Evolutionary conservation across 2,329 filamentous ascomycete species (phyloP), one percentile per base, ranked within the genome.

Genomic region (Pseudogymnoascus sp.): DNA sequence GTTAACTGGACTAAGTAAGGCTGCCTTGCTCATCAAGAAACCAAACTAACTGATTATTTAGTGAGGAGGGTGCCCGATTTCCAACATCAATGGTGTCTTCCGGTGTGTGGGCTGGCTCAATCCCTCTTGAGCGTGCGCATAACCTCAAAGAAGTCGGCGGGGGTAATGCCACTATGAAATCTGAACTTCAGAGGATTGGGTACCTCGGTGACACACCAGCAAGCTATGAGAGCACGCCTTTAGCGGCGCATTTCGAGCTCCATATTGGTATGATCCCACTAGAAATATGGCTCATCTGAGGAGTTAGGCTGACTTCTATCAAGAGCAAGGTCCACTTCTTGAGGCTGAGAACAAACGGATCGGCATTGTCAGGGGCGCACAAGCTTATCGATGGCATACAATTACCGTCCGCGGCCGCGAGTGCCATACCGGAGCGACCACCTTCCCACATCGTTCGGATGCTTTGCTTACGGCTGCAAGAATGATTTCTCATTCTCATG

Each of bases 51-150:
- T n/a, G 16, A 70, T 91, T 87, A 88, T 90, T 69, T 25, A 88
- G 86, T 70, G 90, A 94, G 76, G 91, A 94, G 76, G 90, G 90
- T 2, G 90, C 90, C 1, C 82, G 90, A 0, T 93, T 93, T 66
- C 89, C 90, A 0, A 85, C 86, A 62, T 88, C 84, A 31, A 92
- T 91, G 84, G 77, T 88, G 25, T 79, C 86, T 0, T 91, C 88
- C 0, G 89, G 88, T 1, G 90, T 92, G 12, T 93, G 90, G 89
- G 84, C 88, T 0, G 88, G 80, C n/a, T 77, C 78, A 0, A 86
- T 90, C 7, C 75, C 86, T 0, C 75, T 90, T 3, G 80, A 86
- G 12, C 78, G 76, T 60, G 89, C 87, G 11, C 85, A 86, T 73
- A 78, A 76, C 38, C 77, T 89, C 5, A 79, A 78, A 44, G 87